phyloP scores from a whole-genome alignment of 805 yeast species.

The Torulaspora microellipsoides region DNA sequence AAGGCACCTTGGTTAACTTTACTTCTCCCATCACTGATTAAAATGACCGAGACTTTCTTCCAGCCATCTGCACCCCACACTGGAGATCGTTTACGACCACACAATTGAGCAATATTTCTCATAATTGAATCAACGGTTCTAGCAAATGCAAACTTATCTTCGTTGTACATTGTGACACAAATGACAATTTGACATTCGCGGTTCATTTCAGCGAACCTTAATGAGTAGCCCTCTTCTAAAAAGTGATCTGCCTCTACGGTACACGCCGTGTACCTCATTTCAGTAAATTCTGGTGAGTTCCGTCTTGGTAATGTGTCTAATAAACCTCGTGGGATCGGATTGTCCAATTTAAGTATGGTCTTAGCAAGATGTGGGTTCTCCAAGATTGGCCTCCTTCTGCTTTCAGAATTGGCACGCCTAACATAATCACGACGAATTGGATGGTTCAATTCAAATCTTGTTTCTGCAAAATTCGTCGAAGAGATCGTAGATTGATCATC shows the following conservation, averaged over 20 bases:
- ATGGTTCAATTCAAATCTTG: slow-evolving; percentile 35
- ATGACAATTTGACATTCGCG: slow-evolving; percentile 90
- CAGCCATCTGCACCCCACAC: slow-evolving; percentile 97
- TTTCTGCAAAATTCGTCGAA: slow-evolving; percentile 35
- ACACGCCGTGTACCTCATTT: slow-evolving; percentile 96
- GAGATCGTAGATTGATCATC: slow-evolving; percentile 31
- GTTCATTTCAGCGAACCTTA: slow-evolving; percentile 79
- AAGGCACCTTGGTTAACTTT: slow-evolving; percentile 81
- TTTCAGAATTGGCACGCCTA: slow-evolving; percentile 58
- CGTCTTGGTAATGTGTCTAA: slow-evolving; percentile 79
- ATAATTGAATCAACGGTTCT: slow-evolving; percentile 93
- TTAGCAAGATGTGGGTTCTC: slow-evolving; percentile 53
- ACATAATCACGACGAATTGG: slow-evolving; percentile 34
- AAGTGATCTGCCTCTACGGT: slow-evolving; percentile 90
- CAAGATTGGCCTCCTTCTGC: slow-evolving; percentile 55
- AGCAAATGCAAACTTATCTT: slow-evolving; percentile 82
- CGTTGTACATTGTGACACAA: slow-evolving; percentile 97
- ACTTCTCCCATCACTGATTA: slow-evolving; percentile 92
- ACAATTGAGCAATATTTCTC: slow-evolving; percentile 83
- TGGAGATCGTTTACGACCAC: slow-evolving; percentile 72
- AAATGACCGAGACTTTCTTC: slow-evolving; percentile 91
- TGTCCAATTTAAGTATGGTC: slow-evolving; percentile 68
- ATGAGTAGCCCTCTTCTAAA: slow-evolving; percentile 70
- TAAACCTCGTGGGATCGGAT: slow-evolving; percentile 89
- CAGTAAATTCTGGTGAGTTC: slow-evolving; percentile 87